These are phyloP conservation scores for Somion occarium DNA, from an alignment of 1,284 basidiomycete genomes.

Conservation along the genomic window DNA sequence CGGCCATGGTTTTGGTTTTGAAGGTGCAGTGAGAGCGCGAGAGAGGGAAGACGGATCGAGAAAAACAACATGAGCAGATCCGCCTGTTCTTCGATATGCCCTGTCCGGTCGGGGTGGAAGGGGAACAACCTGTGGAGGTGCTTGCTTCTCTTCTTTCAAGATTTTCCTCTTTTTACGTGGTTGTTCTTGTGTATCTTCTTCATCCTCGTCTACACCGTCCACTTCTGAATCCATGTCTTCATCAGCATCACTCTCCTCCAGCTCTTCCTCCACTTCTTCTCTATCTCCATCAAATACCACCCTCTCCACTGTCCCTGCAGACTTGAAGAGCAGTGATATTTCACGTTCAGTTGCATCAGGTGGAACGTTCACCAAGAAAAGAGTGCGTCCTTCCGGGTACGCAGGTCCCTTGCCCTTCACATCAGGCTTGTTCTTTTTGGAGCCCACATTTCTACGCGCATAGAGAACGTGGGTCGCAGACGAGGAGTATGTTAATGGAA, in stretches of 20 bases:
- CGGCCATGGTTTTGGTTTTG: slow-evolving; percentile 54
- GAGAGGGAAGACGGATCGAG: slow-evolving; percentile 70
- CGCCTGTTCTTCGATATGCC: slow-evolving; percentile 57
- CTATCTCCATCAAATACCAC: slow-evolving; percentile 56
- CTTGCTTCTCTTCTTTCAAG: slow-evolving; percentile 25
- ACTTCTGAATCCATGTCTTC: slow-evolving; percentile 37
- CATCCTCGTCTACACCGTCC: slow-evolving; percentile 30
- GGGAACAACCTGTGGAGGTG: slow-evolving; percentile 47
- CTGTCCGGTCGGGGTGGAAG: slow-evolving; percentile 53
- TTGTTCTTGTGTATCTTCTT: slow-evolving; percentile 29
- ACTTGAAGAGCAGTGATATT: slow-evolving; percentile 67
- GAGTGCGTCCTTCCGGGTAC: slow-evolving; percentile 66
- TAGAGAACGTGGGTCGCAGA: slow-evolving; percentile 60
- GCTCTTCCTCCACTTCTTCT: slow-evolving; percentile 26
- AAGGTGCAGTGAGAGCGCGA: slow-evolving; percentile 49
- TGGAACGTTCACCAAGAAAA: slow-evolving; percentile 85
- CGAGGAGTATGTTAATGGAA: slow-evolving; percentile 52
- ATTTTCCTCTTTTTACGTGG: slow-evolving; percentile 46
- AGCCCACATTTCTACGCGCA: slow-evolving; percentile 47
- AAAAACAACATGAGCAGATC: slow-evolving; percentile 73
- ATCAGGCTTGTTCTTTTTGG: slow-evolving; percentile 32
- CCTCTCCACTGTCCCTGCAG: slow-evolving; percentile 71
- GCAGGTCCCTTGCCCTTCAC: slow-evolving; percentile 19
- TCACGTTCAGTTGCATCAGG: slow-evolving; percentile 81
- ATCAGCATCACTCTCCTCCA: slow-evolving; percentile 26